Evolutionary conservation across 805 yeast genomes (phyloP), one percentile per base, ranked within the genome.

Genomic region (Kuraishia floccosa): DNA sequence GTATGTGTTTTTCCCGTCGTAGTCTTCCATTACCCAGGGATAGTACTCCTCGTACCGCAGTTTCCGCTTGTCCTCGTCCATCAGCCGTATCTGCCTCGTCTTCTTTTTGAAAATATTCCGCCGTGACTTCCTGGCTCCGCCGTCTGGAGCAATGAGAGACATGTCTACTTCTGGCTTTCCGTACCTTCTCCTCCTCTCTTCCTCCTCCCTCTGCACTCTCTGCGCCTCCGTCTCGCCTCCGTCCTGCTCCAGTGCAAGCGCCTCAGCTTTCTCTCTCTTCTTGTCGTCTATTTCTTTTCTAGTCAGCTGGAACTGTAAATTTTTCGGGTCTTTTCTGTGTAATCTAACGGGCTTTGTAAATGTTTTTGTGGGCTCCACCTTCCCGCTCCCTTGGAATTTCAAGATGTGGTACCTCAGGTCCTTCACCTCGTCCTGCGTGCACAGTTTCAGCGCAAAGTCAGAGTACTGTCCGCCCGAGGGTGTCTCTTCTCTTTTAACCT

Each of bases 1-100:
- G 81, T 84, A 91, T 0, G 94, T 89, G 49, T 91, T 89, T 37
- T 72, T 68, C 28, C 94, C 95, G 47, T 86, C 96, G 52, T 82
- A 89, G 56, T 91, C 98, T 58, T 91, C 98, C 65, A 91, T 61
- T 12, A 91, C 94, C 98, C 98, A 91, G 0, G 98, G 98, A 46
- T 83, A 89, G 52, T 79, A 84, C 56, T 91, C 98, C 57, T 91
- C 98, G 50, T 89, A 91, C 49, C 97, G 67, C 39, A 91, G 61
- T 47, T 75, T 79, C 39, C 89, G 69, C 37, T 84, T 87, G 6
- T 72, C 72, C 43, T 87, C 97, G 46, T 85, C 85, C 50, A 84
- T 73, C 17, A 78, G 70, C 42, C 70, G 76, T 13, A 85, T 72
- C 52, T 87, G 95, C 44, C 87, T 71, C 2, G 96, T 86, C 50